phyloP scores from a whole-genome alignment of 2,329 filamentous ascomycete species.

The Torrubiellomyces zombiae region DNA sequence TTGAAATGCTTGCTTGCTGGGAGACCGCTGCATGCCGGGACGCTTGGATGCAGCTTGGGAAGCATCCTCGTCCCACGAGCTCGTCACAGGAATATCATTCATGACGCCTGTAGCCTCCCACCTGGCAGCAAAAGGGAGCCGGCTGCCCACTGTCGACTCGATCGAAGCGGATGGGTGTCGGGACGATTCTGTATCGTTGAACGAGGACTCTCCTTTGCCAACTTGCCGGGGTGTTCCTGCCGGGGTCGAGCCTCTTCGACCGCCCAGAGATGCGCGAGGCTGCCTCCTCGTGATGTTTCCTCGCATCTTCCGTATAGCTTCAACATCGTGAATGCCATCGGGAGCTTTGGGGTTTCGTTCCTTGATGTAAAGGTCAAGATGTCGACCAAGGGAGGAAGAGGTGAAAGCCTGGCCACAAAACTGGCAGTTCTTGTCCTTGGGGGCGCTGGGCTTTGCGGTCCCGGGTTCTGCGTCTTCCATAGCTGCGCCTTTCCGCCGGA shows the following conservation, averaged over 20 bases:
- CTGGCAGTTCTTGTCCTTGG: constrained; percentile 76
- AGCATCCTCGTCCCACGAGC: constrained; percentile 15
- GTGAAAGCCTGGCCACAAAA: constrained; percentile 86
- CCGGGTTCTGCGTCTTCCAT: constrained; percentile 21
- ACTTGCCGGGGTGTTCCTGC: constrained; percentile 29
- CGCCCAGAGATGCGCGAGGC: constrained; percentile 46
- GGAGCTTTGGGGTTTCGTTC: constrained; percentile 78
- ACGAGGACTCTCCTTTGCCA: constrained; percentile 20
- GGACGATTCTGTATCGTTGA: constrained; percentile 20
- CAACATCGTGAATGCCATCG: constrained; percentile 80
- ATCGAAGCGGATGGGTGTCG: constrained; percentile 22
- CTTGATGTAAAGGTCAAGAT: constrained; percentile 87
- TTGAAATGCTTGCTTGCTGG: constrained; percentile 34
- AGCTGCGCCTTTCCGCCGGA: no score
- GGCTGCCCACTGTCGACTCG: constrained; percentile 35
- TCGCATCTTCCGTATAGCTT: constrained; percentile 70
- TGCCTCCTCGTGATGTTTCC: constrained; percentile 78
- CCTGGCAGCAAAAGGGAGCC: constrained; percentile 37
- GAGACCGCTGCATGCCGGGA: constrained; percentile 21
- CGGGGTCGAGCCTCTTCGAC: constrained; percentile 43
- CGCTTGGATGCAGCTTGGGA: constrained; percentile 19
- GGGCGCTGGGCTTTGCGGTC: constrained; percentile 25
- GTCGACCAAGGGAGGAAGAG: constrained; percentile 80
- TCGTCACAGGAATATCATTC: constrained; percentile 46
- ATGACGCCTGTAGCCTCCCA: constrained; percentile 71